These are phyloP conservation scores for Saturnispora hagleri DNA, from an alignment of 805 yeast species.

Conservation along the genomic window DNA sequence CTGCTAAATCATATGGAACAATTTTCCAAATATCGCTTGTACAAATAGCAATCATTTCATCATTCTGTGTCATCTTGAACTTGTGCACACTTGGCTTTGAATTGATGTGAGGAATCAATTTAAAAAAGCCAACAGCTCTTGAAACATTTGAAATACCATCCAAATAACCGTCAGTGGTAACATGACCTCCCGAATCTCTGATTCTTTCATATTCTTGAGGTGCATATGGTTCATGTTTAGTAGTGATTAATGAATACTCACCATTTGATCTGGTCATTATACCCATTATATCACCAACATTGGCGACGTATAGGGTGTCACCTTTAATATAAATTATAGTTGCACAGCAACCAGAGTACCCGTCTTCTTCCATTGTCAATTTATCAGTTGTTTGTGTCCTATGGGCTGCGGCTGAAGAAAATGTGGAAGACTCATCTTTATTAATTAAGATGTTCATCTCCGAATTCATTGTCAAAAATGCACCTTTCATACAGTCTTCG, in stretches of 20 bases:
- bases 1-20: constrained; percentile 75
- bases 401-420: constrained; percentile 41
- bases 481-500: constrained; percentile 69
- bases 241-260: constrained; percentile 62
- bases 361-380: constrained; percentile 56
- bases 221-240: constrained; percentile 76
- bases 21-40: constrained; percentile 80
- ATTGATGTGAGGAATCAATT: constrained; percentile 76
- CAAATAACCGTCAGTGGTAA: constrained; percentile 71
- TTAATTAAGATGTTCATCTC: constrained; percentile 62
- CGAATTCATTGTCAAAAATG: constrained; percentile 71
- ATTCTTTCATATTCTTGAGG: constrained; percentile 75
- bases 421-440: constrained; percentile 34
- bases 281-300: constrained; percentile 85
- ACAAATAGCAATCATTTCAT: constrained; percentile 79
- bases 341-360: constrained; percentile 74
- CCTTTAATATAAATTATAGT: constrained; percentile 74
- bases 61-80: constrained; percentile 52
- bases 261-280: constrained; percentile 75
- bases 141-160: constrained; percentile 80
- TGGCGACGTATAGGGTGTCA: constrained; percentile 65
- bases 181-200: constrained; percentile 85
- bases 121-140: constrained; percentile 86
- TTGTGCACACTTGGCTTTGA: constrained; percentile 77
- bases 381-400: constrained; percentile 42